Percentiles rank a stretch among this genome's conserved stretches.
These are phyloP conservation scores for Cynara cardunculus DNA, from an alignment of 129 eudicot species.

Conservation along the genomic window DNA sequence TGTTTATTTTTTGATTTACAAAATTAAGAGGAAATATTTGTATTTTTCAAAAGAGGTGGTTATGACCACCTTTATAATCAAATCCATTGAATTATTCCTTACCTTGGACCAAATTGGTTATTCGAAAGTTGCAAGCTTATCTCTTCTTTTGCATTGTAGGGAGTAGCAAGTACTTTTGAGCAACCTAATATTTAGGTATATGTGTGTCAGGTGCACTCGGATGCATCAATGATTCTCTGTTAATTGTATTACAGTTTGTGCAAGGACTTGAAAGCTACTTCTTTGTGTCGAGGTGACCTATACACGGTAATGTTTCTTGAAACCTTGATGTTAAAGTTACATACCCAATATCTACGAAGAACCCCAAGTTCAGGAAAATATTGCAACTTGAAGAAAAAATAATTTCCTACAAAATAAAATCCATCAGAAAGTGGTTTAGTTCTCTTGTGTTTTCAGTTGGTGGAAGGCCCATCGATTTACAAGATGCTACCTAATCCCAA, in stretches of 20 bases:
- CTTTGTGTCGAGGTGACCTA: constrained; percentile 83
- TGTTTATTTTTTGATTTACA: too few relatives aligned
- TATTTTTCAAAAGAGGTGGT: too few relatives aligned
- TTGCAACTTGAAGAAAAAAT: not conserved
- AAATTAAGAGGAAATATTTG: too few relatives aligned
- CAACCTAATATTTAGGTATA: not conserved
- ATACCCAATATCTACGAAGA: not conserved
- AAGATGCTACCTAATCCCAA: constrained; percentile 86
- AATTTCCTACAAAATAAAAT: not conserved
- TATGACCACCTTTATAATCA: too few relatives aligned
- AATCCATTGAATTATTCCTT: too few relatives aligned
- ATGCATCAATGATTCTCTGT: constrained; percentile 83
- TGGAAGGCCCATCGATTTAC: constrained; percentile 86
- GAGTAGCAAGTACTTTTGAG: not conserved
- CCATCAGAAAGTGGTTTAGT: not conserved
- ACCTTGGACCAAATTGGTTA: too few relatives aligned
- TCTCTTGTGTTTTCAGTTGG: constrained; percentile 39
- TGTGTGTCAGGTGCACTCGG: constrained; percentile 84
- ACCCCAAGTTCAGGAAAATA: not conserved
- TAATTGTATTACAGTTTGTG: constrained; percentile 90
- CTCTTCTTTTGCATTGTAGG: too few relatives aligned
- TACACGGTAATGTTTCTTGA: constrained; percentile 71
- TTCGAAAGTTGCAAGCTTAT: too few relatives aligned
- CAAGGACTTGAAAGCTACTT: constrained; percentile 86
- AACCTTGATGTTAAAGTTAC: not conserved